Evolutionary conservation across 2,329 filamentous ascomycete genomes (phyloP).

Genomic region (Aspergillus texensis): DNA sequence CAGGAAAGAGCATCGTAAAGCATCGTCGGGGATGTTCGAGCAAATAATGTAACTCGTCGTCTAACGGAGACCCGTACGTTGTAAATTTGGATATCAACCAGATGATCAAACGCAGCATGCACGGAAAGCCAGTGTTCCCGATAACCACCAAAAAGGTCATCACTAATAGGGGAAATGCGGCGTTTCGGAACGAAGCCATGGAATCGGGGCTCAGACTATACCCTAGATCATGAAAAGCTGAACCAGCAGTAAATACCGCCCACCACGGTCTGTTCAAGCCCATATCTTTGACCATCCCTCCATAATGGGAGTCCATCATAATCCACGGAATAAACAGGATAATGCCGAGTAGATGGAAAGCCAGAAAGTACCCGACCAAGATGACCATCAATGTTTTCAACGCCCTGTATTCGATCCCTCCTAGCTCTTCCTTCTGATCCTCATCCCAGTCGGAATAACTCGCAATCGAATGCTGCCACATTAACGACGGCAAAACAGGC

Average conservation of each 20-base stretch:
- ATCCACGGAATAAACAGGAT: constrained; percentile 79
- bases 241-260: constrained; percentile 81
- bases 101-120: constrained; percentile 89
- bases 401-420: constrained; percentile 90
- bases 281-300: constrained; percentile 59
- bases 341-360: constrained; percentile 75
- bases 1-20: constrained; percentile 89
- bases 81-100: constrained; percentile 74
- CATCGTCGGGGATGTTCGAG: constrained; percentile 92
- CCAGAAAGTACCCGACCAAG: constrained; percentile 74
- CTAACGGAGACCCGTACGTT: constrained; percentile 66
- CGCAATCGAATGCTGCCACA: constrained; percentile 84
- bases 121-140: constrained; percentile 89
- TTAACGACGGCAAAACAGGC: constrained; percentile 77
- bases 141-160: constrained; percentile 86
- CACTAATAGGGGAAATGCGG: constrained; percentile 71
- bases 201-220: constrained; percentile 88
- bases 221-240: constrained; percentile 88
- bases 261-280: constrained; percentile 76
- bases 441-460: constrained; percentile 89
- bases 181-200: constrained; percentile 82
- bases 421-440: constrained; percentile 87
- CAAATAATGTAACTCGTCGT: constrained; percentile 84
- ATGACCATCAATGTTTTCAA: constrained; percentile 79
- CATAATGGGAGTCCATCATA: constrained; percentile 61